Percentiles rank a stretch among this genome's conserved stretches.
Evolutionary conservation across 495 filamentous ascomycete species (phyloP).

Genomic region (Xylaria telfairii): DNA sequence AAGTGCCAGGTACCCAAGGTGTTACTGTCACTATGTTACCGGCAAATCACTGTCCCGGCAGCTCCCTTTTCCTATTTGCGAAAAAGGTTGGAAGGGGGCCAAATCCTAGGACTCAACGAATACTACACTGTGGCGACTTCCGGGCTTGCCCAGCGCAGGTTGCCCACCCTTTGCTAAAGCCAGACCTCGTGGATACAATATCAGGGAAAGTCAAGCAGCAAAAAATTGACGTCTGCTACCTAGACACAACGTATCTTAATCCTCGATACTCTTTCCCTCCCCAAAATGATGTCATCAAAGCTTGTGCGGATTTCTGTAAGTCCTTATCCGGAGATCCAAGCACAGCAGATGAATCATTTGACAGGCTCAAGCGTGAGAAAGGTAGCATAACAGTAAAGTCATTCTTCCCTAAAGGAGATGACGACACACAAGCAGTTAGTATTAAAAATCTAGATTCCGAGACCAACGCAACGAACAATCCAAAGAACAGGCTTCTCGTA

Average conservation of each 20-base stretch:
- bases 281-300: conserved; percentile 81
- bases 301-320: conserved; percentile 91
- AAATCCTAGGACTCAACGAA: conserved; percentile 67
- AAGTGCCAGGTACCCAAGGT: conserved; percentile 79
- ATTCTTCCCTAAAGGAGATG: conserved; percentile 46
- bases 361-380: conserved; percentile 30
- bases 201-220: conserved; percentile 78
- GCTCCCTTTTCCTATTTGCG: conserved; percentile 91
- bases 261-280: conserved; percentile 94
- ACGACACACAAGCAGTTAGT: conserved; percentile 11
- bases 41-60: conserved; percentile 96
- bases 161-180: conserved; percentile 77
- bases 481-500: conserved; percentile 72
- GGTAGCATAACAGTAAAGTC: conserved; percentile 45
- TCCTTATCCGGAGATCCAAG: conserved; percentile 49
- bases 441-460: conserved; percentile 17
- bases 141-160: conserved; percentile 88
- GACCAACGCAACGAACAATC: neutral
- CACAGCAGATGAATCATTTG: conserved; percentile 37
- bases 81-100: conserved; percentile 68
- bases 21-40: conserved; percentile 92
- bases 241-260: conserved; percentile 96
- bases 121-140: conserved; percentile 97
- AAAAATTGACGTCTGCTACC: conserved; percentile 90
- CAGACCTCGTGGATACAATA: conserved; percentile 70